These are phyloP conservation scores for Sequoiadendron giganteum DNA, from an alignment of 75 land plant species.

Conservation along the genomic window DNA sequence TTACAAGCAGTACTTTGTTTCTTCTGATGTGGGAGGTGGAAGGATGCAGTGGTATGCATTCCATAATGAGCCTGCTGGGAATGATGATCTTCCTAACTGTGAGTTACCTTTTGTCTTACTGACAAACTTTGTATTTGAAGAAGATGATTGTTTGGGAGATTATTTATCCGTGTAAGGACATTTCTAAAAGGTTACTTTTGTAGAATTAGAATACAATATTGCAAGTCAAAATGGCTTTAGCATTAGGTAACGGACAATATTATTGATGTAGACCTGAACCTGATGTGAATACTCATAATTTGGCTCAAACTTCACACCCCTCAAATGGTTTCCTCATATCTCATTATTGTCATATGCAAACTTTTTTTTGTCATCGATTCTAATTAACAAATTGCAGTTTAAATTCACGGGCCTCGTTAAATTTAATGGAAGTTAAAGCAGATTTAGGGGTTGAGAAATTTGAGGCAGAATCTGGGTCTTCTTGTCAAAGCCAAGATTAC, in stretches of 20 bases:
- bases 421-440: not conserved
- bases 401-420: not conserved
- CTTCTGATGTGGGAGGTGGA: conserved; percentile 54
- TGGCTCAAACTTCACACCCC: not conserved
- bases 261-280: not conserved
- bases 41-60: conserved; percentile 67
- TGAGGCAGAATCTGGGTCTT: not conserved
- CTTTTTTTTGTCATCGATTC: not conserved
- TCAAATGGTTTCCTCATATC: not conserved
- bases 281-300: not conserved
- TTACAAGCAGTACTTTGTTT: conserved; percentile 55
- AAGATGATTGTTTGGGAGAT: not conserved
- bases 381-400: not conserved
- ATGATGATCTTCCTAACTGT: conserved; percentile 20
- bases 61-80: conserved; percentile 52
- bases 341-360: not conserved
- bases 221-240: not conserved
- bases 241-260: not conserved
- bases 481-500: not conserved
- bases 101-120: not conserved
- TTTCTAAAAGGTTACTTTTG: not conserved
- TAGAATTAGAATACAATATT: not conserved
- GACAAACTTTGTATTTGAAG: not conserved
- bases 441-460: not conserved
- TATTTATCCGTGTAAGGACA: not conserved